Evolutionary conservation across 352 stramenopile genomes (phyloP).

Genomic region (Pythium pyrilobum): DNA sequence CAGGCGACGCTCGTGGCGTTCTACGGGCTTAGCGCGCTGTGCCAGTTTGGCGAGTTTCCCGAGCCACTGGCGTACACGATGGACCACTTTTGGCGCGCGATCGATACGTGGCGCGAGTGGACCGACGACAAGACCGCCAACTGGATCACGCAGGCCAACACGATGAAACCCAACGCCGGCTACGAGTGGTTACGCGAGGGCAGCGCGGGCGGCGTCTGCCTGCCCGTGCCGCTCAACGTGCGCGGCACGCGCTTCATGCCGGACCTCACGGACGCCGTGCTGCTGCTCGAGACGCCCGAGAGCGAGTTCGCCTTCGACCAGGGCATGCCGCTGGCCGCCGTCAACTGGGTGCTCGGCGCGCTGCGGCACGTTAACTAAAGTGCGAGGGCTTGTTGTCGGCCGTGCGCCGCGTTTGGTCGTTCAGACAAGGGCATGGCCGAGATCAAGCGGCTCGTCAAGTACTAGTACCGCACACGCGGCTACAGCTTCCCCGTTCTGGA

Average conservation of each 20-base stretch:
- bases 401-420: constrained; percentile 39
- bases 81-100: constrained; percentile 25
- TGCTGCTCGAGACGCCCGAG: constrained; percentile 54
- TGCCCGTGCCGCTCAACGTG: constrained; percentile 52
- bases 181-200: constrained; percentile 42
- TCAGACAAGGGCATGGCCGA: constrained; percentile 31
- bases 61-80: constrained; percentile 40
- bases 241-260: constrained; percentile 46
- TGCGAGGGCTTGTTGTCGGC: constrained; percentile 46
- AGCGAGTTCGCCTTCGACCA: constrained; percentile 36
- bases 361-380: constrained; percentile 45
- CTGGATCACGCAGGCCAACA: constrained; percentile 38
- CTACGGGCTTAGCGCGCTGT: constrained; percentile 50
- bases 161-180: constrained; percentile 37
- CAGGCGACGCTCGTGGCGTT: constrained; percentile 42
- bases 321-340: constrained; percentile 38
- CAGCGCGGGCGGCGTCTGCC: constrained; percentile 31
- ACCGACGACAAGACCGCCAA: constrained; percentile 60
- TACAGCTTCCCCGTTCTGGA: constrained; percentile 51
- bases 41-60: constrained; percentile 59
- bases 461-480: constrained; percentile 49
- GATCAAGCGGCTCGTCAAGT: constrained; percentile 37
- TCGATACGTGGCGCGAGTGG: constrained; percentile 42
- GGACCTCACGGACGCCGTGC: constrained; percentile 28
- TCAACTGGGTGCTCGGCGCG: constrained; percentile 43